phyloP scores from a whole-genome alignment of 108 stramenopile species.

The Epithemia pelagica region DNA sequence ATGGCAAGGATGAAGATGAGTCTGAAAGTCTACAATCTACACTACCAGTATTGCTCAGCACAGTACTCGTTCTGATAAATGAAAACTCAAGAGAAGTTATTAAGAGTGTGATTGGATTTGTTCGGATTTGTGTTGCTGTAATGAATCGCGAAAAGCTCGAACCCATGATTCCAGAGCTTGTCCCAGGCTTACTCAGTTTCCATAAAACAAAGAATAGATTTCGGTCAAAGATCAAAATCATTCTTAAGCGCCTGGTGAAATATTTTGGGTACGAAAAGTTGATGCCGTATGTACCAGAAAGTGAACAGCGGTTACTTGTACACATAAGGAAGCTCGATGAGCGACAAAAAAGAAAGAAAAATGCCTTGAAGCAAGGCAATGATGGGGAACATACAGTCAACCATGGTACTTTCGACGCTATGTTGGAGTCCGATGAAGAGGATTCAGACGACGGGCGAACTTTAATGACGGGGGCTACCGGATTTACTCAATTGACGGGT shows the following conservation, averaged over 20 bases:
- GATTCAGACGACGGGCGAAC: conserved; percentile 82
- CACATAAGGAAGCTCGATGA: conserved; percentile 84
- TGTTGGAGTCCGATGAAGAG: conserved; percentile 83
- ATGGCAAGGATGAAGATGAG: conserved; percentile 18
- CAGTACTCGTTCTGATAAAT: conserved; percentile 80
- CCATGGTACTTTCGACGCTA: conserved; percentile 48
- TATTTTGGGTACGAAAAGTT: conserved; percentile 77
- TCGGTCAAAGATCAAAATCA: conserved; percentile 89
- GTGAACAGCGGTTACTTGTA: conserved; percentile 72
- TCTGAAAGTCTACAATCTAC: conserved; percentile 51
- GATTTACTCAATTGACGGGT: conserved; percentile 47
- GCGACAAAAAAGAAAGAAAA: conserved; percentile 50
- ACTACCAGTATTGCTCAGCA: conserved; percentile 69
- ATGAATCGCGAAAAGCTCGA: conserved; percentile 53
- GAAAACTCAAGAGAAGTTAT: conserved; percentile 85
- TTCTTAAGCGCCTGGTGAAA: conserved; percentile 86
- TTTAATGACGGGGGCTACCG: conserved; percentile 62
- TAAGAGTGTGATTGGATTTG: conserved; percentile 85
- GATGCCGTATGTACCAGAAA: conserved; percentile 68
- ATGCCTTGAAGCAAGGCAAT: conserved; percentile 23
- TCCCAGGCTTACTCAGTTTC: conserved; percentile 71
- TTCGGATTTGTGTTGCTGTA: conserved; percentile 78
- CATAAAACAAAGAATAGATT: conserved; percentile 78
- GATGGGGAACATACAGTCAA: not conserved
- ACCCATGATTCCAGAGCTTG: conserved; percentile 70